phyloP scores from a whole-genome alignment of 306 rosid species.

The Phaseolus lunatus region DNA sequence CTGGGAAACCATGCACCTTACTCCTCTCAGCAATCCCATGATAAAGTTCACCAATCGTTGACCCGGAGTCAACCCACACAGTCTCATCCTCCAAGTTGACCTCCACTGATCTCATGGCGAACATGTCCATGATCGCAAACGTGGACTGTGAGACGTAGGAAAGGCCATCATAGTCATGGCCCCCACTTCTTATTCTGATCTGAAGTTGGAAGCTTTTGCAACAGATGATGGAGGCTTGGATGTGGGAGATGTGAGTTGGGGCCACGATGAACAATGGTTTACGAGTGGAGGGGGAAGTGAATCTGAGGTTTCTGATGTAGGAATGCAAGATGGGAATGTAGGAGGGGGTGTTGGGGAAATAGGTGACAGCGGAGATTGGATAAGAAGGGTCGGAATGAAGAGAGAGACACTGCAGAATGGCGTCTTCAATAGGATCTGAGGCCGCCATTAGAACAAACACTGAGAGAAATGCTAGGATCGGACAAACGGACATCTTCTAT shows the following conservation, averaged over 20 bases:
- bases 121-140: background rate
- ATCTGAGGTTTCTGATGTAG: constrained; percentile 4
- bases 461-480: background rate
- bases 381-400: background rate
- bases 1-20: background rate
- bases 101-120: background rate
- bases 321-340: background rate
- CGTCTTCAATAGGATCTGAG: background rate
- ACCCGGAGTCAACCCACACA: background rate
- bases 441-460: background rate
- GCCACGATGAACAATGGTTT: background rate
- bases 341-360: background rate
- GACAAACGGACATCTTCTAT: background rate
- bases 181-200: constrained; percentile 8
- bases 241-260: constrained; percentile 7
- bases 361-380: background rate
- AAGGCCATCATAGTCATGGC: constrained; percentile 1
- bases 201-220: background rate
- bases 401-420: background rate
- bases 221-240: background rate
- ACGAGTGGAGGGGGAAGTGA: background rate
- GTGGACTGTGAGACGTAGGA: background rate
- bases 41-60: background rate
- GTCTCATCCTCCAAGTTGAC: background rate
- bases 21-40: background rate